These are phyloP conservation scores for Beauveria varroae DNA, from an alignment of 2,329 filamentous ascomycete species.

Conservation along the genomic window DNA sequence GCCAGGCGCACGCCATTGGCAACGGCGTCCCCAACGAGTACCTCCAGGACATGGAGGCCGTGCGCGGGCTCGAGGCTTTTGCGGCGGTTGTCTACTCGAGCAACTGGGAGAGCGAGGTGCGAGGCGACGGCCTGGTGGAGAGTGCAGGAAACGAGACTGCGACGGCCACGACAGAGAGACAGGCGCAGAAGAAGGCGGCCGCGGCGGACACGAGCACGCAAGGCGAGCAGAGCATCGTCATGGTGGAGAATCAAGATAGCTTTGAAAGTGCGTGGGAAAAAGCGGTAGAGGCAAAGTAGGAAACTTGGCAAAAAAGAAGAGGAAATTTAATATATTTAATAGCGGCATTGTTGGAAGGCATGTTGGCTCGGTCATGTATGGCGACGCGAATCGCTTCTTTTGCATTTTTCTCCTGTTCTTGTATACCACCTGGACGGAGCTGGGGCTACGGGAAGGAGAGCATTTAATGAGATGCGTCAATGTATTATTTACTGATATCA, in stretches of 20 bases:
- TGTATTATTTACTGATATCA: neutral
- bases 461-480: neutral
- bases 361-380: neutral
- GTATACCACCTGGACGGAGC: neutral
- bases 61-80: conserved; percentile 72
- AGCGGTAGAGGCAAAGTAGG: conserved; percentile 31
- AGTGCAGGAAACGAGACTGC: conserved; percentile 27
- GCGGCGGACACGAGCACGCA: conserved; percentile 13
- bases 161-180: conserved; percentile 1
- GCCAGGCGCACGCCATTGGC: conserved; percentile 85
- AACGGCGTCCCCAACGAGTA: conserved; percentile 67
- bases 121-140: conserved; percentile 36
- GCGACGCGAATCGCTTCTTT: neutral
- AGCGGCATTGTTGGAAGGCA: neutral
- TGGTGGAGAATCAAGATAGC: conserved; percentile 41
- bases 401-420: neutral
- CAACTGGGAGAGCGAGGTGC: conserved; percentile 66
- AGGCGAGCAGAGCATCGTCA: conserved; percentile 44
- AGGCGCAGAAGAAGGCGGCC: conserved; percentile 18
- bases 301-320: neutral
- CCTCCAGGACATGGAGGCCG: conserved; percentile 65
- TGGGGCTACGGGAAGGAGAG: neutral
- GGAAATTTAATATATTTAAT: neutral
- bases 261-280: conserved; percentile 67
- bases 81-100: conserved; percentile 82